Percentiles rank a stretch among this genome's conserved stretches.
Conservation (phyloP, 345 rosid genomes). For the Pelargonium nanum region DNA sequence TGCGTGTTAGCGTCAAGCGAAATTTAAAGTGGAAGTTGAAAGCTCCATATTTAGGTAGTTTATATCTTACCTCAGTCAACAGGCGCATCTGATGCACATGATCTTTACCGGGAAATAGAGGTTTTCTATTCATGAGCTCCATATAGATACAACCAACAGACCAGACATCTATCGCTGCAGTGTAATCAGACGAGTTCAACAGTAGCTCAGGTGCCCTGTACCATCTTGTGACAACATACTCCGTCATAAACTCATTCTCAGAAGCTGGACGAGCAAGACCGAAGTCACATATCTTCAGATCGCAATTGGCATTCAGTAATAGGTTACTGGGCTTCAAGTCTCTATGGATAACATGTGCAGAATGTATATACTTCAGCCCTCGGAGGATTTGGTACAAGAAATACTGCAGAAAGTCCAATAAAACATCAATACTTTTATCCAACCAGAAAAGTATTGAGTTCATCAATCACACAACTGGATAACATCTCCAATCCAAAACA, state of each 20-base stretch:
- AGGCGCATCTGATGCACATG: conserved; percentile 93
- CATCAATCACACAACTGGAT: not conserved
- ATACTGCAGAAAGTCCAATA: conserved; percentile 39
- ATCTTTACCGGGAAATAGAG: conserved; percentile 90
- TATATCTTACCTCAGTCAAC: conserved; percentile 64
- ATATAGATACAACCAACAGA: conserved; percentile 95
- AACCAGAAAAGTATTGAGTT: not conserved
- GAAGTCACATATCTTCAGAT: conserved; percentile 85
- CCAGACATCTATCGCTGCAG: conserved; percentile 95
- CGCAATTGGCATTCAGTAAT: conserved; percentile 76
- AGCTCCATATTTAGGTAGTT: not conserved
- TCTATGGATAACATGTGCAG: conserved; percentile 90
- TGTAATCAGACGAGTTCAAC: conserved; percentile 80
- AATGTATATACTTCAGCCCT: conserved; percentile 90
- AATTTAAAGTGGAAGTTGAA: not conserved
- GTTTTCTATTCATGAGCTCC: conserved; percentile 95
- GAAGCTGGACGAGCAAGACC: conserved; percentile 88
- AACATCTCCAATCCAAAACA: not conserved
- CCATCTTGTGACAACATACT: conserved; percentile 98
- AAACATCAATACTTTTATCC: not conserved
- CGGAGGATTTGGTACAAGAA: conserved; percentile 91
- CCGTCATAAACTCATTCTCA: conserved; percentile 94
- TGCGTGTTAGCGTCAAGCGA: not conserved
- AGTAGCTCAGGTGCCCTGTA: conserved; percentile 93
- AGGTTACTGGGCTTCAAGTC: conserved; percentile 95